These are phyloP conservation scores for Diplosphaera chodatii DNA, from an alignment of 139 green algal genomes.

Conservation along the genomic window DNA sequence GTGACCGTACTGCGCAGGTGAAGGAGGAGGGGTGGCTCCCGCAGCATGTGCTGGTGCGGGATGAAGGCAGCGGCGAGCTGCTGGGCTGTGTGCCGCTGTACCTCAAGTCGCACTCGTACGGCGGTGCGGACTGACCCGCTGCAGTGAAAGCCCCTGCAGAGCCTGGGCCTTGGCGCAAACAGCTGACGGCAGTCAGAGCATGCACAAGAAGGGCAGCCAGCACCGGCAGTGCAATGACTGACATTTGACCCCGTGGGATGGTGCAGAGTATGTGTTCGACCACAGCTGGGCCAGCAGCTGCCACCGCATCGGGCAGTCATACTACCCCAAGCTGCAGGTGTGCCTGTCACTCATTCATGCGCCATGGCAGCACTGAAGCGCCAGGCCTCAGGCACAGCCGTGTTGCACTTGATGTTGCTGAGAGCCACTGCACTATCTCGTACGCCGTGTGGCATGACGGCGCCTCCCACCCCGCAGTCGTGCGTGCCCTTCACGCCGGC, in stretches of 20 bases:
- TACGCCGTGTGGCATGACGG: too few relatives aligned
- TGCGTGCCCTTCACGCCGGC: conserved; percentile 91
- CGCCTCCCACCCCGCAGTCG: neutral
- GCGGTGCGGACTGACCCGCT: conserved; percentile 1
- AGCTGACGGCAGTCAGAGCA: too few relatives aligned
- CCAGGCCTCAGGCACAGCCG: too few relatives aligned
- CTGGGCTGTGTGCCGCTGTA: conserved; percentile 60
- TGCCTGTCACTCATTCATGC: too few relatives aligned
- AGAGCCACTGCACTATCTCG: too few relatives aligned
- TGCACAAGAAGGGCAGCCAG: too few relatives aligned
- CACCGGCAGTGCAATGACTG: neutral
- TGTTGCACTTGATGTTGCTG: too few relatives aligned
- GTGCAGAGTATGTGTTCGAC: conserved; percentile 85
- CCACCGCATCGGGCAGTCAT: conserved; percentile 30
- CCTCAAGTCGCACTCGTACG: conserved; percentile 63
- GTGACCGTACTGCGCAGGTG: too few relatives aligned
- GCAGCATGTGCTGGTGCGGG: conserved; percentile 54
- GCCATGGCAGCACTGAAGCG: too few relatives aligned
- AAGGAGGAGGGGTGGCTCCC: conserved; percentile 57
- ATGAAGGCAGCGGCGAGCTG: conserved; percentile 27
- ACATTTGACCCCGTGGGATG: neutral
- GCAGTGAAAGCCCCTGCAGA: too few relatives aligned
- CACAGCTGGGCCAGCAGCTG: conserved; percentile 16
- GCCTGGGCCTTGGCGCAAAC: too few relatives aligned
- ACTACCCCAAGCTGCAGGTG: conserved; percentile 90